Evolutionary conservation across 2,329 filamentous ascomycete genomes (phyloP), one percentile per base, ranked within the genome.

Genomic region (Pseudogymnoascus sp.): DNA sequence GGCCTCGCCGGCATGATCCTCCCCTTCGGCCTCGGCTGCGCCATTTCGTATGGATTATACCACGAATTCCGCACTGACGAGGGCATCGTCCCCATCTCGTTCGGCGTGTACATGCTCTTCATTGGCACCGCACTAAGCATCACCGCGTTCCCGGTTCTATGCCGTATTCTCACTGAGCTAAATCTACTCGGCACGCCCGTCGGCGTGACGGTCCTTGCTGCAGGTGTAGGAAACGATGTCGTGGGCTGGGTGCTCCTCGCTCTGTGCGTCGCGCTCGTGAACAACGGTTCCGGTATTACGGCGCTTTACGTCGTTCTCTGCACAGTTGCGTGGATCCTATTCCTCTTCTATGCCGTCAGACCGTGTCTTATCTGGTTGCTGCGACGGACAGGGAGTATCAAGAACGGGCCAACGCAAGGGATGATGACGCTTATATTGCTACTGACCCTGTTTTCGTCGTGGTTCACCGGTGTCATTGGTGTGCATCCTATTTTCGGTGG

Each of bases 51-150:
- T 74, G 92, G 92, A 0, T 75, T 96, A 11, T 96, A 91, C 70
- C 76, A 92, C 64, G 75, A 92, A 64, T 96, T 96, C 70, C 79
- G 66, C 3, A 38, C 60, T 47, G 72, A 74, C 31, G 72, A 78
- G 0, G 80, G 78, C 4, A 81, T 80, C 7, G 80, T 82, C n/a
- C 78, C 77, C 0, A 84, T 89, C 60, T 74, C 76, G 14, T 88
- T 88, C 71, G 81, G 82, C 2, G 81, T 84, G 1, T 89, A 83
- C 68, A 80, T 86, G 75, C 80, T 92, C 24, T 97, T 97, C 73
- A 90, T 97, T 67, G 93, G 93, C 74, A 93, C 96, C 62, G 93
- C 93, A 0, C 87, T 97, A 75, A 90, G 92, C 29, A 97, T 97
- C 69, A 97, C 93, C 1, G 91, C 85, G 7, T 88, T 97, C 70